Percentiles rank a stretch among this genome's conserved stretches.
Conservation (phyloP, 192 early-diverging fungal species). For the Chytriomyces confervae region DNA sequence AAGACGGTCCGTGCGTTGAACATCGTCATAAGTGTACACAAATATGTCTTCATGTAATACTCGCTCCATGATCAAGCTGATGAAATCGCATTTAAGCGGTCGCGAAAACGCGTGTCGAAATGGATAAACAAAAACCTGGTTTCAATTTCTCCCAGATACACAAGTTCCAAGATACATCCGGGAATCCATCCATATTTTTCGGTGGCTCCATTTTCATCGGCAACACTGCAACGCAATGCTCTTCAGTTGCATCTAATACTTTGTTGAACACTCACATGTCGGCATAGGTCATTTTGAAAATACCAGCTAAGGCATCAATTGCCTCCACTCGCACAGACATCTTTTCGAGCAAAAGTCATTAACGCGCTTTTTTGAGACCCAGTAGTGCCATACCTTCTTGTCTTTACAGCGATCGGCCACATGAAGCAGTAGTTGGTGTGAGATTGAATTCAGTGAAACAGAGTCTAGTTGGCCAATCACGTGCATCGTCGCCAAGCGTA, state of each 20-base stretch:
- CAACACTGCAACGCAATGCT: conserved; percentile 30
- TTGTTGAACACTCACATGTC: conserved; percentile 61
- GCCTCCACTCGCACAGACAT: conserved; percentile 75
- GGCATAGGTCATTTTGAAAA: conserved; percentile 76
- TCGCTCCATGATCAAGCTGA: conserved; percentile 61
- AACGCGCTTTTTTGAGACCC: neutral
- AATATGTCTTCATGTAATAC: conserved; percentile 68
- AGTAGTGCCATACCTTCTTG: conserved; percentile 63
- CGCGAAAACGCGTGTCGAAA: neutral
- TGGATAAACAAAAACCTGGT: conserved; percentile 54
- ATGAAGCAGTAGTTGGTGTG: conserved; percentile 59
- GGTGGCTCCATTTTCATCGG: conserved; percentile 57
- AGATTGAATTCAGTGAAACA: conserved; percentile 57
- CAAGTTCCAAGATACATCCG: conserved; percentile 74
- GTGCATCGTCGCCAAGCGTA: conserved; percentile 76
- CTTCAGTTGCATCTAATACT: neutral
- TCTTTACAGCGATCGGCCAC: conserved; percentile 87
- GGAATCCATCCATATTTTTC: conserved; percentile 86
- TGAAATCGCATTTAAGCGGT: neutral
- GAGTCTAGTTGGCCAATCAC: conserved; percentile 67
- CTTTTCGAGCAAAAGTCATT: conserved; percentile 27
- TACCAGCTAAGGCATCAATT: conserved; percentile 67
- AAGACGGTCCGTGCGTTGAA: conserved; percentile 68
- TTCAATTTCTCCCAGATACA: conserved; percentile 87
- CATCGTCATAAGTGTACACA: conserved; percentile 61